Evolutionary conservation across 75 land plant species (phyloP).

Genomic region (Selaginella moellendorffii): DNA sequence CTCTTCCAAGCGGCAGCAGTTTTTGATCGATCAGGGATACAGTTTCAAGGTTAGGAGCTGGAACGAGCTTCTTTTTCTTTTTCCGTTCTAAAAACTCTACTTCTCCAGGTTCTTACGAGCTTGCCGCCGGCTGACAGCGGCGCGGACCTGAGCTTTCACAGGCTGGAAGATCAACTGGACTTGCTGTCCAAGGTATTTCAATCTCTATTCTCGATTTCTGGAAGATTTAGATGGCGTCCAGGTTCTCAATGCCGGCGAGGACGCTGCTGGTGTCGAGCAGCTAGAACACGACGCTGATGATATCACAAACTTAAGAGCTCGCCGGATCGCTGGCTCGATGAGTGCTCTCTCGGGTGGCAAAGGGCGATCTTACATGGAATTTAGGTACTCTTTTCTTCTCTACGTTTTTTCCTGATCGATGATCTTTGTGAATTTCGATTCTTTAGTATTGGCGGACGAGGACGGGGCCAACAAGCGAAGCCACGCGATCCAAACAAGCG

Average conservation of each 20-base stretch:
- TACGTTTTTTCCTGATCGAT: background rate
- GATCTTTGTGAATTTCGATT: background rate
- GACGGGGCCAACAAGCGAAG: constrained; percentile 42
- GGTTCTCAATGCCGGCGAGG: constrained; percentile 90
- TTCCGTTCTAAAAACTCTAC: background rate
- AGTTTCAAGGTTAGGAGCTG: constrained; percentile 68
- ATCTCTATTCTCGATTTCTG: background rate
- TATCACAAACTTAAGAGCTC: constrained; percentile 50
- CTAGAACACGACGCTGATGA: constrained; percentile 85
- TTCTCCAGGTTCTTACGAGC: constrained; percentile 72
- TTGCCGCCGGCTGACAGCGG: constrained; percentile 85
- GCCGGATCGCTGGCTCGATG: constrained; percentile 64
- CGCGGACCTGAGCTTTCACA: constrained; percentile 52
- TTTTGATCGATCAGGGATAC: constrained; percentile 97
- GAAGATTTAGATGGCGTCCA: constrained; percentile 11
- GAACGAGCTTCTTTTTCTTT: background rate
- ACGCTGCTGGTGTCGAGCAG: constrained; percentile 67
- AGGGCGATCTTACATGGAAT: constrained; percentile 87
- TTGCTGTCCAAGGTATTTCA: constrained; percentile 56
- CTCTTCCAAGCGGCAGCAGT: constrained; percentile 93
- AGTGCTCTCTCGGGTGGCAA: constrained; percentile 83
- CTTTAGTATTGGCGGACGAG: constrained; percentile 43
- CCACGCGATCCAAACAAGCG: constrained; percentile 72
- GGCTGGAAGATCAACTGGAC: constrained; percentile 61
- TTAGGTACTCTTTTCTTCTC: constrained; percentile 34